These are phyloP conservation scores for Aeschynomene evenia DNA, from an alignment of 306 rosid genomes.

Conservation along the genomic window DNA sequence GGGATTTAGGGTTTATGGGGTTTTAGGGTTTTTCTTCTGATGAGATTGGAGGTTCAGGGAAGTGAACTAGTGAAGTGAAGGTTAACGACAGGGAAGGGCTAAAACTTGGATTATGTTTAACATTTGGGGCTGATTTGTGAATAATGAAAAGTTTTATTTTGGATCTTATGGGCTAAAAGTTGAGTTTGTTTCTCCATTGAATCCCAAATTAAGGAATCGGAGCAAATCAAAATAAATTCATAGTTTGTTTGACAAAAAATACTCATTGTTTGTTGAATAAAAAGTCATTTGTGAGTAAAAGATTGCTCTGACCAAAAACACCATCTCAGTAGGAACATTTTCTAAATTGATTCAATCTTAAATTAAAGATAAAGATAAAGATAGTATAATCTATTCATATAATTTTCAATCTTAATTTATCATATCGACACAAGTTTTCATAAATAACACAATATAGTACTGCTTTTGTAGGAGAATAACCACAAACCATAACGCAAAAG, in stretches of 20 bases:
- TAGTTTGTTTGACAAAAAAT: background rate
- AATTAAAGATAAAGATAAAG: too few species aligned
- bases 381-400: too few species aligned
- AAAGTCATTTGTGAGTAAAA: too few species aligned
- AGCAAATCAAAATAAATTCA: background rate
- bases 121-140: background rate
- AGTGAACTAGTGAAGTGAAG: background rate
- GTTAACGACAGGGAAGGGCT: background rate
- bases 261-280: too few species aligned
- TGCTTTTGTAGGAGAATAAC: too few species aligned
- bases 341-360: too few species aligned
- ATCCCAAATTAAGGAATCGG: background rate
- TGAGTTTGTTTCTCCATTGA: background rate
- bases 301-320: too few species aligned
- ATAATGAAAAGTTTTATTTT: background rate
- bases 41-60: background rate
- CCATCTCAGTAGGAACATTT: too few species aligned
- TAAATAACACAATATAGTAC: too few species aligned
- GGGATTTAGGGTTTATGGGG: slow-evolving; percentile 11
- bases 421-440: too few species aligned
- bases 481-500: background rate
- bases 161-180: background rate
- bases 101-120: background rate
- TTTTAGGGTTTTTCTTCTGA: background rate
- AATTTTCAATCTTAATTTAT: too few species aligned